A percentile compares a stretch with the other conserved stretches of the same genome.
These are phyloP conservation scores for Obelidium mucronatum DNA, from an alignment of 192 early-diverging fungal genomes.

Conservation along the genomic window DNA sequence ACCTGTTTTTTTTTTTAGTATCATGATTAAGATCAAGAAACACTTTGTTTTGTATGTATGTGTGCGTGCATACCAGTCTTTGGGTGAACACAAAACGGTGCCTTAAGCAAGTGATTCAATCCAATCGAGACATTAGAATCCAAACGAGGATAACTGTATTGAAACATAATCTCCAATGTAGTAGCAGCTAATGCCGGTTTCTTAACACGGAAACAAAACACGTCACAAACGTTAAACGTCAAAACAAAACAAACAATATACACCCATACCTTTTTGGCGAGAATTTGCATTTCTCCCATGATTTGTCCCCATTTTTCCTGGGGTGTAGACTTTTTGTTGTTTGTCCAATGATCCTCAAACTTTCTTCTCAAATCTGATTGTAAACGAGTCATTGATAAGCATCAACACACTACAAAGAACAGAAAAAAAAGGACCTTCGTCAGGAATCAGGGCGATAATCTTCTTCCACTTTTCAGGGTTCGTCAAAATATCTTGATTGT, in stretches of 20 bases:
- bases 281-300: neutral
- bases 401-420: neutral
- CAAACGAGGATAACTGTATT: constrained; percentile 91
- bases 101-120: constrained; percentile 95
- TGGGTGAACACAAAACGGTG: constrained; percentile 97
- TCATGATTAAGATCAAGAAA: neutral
- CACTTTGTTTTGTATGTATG: neutral
- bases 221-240: neutral
- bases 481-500: constrained; percentile 75
- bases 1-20: constrained; percentile 47
- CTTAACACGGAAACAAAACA: no score
- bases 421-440: constrained; percentile 64
- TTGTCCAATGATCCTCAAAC: constrained; percentile 34
- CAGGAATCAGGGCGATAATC: constrained; percentile 78
- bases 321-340: constrained; percentile 6
- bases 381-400: neutral
- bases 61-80: constrained; percentile 71
- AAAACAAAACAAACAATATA: neutral
- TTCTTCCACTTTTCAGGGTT: constrained; percentile 73
- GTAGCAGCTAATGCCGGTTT: constrained; percentile 10
- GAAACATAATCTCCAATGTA: constrained; percentile 81
- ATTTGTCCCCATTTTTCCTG: constrained; percentile 39
- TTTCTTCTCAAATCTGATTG: constrained; percentile 24
- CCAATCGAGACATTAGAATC: constrained; percentile 91
- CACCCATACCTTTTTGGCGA: constrained; percentile 20